Base-by-base conservation (phyloP, 441 rosid genomes). In the Omphalea diandra region DNA sequence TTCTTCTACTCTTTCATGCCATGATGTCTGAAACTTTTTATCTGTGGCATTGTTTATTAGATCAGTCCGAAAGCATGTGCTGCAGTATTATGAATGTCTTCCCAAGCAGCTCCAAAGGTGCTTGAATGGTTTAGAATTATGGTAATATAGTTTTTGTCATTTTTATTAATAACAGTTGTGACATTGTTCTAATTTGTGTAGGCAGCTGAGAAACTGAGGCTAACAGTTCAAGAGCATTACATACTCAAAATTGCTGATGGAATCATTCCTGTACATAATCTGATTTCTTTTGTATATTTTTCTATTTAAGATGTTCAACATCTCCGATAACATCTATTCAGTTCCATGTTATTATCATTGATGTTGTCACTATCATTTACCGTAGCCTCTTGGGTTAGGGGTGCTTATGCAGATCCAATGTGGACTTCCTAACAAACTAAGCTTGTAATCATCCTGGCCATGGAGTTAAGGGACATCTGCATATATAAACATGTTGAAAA, bases 11-110 rank as follows among this genome's bases (percentile, higher is more conserved):
- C 40, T 36, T 61, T 54, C 20, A 18, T 9, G 44, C 4, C 31
- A 29, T 58, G n/a, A 68, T 20, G 24, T 72, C 55, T 73, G 63
- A 52, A 69, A 56, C 15, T 22, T 56, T 43, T 47, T 24, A 31
- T 46, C 52, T 69, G 55, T 69, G 70, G 31, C 35, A 47, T 14
- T 68, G 46, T 71, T 69, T 43, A 65, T 72, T 67, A 57, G 55
- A 72, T 17, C 73, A 81, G 87, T 72, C 83, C 83, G 61, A 85
- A 79, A 81, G 85, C 84, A 44, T 81, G 88, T 67, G 82, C 81
- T 47, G 85, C 86, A 18, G 79, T 83, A 52, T 71, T 84, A 75
- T 84, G 85, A 81, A 84, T 81, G 75, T 73, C 79, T 62, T 76
- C 90, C 56, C 72, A 75, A 70, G 81, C 82, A 41, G 79, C 83